Percentiles rank a stretch among this genome's conserved stretches.
These are phyloP conservation scores for Seiridium unicorne DNA, from an alignment of 2,329 filamentous ascomycete genomes.

Conservation along the genomic window DNA sequence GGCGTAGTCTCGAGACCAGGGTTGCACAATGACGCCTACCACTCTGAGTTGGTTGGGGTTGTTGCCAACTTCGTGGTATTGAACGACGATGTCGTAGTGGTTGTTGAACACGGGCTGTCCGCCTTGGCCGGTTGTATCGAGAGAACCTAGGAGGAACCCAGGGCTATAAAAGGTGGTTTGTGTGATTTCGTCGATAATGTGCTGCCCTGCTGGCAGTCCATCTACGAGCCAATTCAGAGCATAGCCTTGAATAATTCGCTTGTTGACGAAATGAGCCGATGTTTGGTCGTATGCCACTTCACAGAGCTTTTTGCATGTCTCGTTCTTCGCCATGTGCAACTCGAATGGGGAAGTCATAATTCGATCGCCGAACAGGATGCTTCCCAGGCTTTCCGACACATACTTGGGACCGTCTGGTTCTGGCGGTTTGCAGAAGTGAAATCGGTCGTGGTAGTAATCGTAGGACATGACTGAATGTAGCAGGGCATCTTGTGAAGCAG, in stretches of 20 bases:
- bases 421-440: slow-evolving; percentile 84
- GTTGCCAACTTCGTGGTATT: slow-evolving; percentile 79
- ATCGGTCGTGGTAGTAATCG: slow-evolving; percentile 89
- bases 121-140: slow-evolving; percentile 43
- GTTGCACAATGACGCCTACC: slow-evolving; percentile 87
- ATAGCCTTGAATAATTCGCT: slow-evolving; percentile 79
- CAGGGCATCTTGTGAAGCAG: slow-evolving; percentile 72
- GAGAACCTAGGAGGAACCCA: slow-evolving; percentile 76
- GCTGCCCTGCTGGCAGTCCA: slow-evolving; percentile 85
- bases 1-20: slow-evolving; percentile 66
- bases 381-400: slow-evolving; percentile 86
- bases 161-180: slow-evolving; percentile 83
- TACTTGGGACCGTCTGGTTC: slow-evolving; percentile 64
- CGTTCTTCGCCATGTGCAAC: slow-evolving; percentile 80
- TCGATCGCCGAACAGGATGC: slow-evolving; percentile 94
- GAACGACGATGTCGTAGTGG: slow-evolving; percentile 90
- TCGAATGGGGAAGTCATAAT: slow-evolving; percentile 97
- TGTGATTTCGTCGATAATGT: slow-evolving; percentile 73
- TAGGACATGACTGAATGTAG: slow-evolving; percentile 92
- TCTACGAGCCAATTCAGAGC: slow-evolving; percentile 96
- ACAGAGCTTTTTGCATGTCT: slow-evolving; percentile 84
- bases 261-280: slow-evolving; percentile 77
- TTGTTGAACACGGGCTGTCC: slow-evolving; percentile 74
- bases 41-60: slow-evolving; percentile 74
- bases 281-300: slow-evolving; percentile 60